Conservation (phyloP, 2,329 filamentous ascomycete genomes). For the Fusarium drepaniforme region DNA sequence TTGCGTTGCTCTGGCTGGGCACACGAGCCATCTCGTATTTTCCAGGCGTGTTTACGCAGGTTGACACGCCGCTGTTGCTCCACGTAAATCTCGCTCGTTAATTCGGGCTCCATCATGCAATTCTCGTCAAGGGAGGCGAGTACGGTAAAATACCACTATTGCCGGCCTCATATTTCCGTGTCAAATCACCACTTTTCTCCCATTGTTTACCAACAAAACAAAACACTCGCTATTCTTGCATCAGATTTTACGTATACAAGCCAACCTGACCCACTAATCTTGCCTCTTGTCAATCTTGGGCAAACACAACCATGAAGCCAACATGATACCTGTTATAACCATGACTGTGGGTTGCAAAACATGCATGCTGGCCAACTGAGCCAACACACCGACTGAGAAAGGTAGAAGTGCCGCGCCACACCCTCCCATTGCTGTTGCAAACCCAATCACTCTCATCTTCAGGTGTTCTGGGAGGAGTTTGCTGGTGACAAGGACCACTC, state of each 20-base stretch:
- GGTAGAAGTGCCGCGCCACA: slow-evolving; percentile 1
- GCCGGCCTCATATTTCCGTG: neutral
- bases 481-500: neutral
- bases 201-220: neutral
- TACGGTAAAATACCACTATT: neutral
- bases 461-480: neutral
- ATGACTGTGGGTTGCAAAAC: neutral
- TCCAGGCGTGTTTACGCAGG: neutral
- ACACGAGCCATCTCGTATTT: slow-evolving; percentile 2
- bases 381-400: neutral
- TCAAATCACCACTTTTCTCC: neutral
- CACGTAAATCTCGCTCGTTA: slow-evolving; percentile 1
- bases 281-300: slow-evolving; percentile 7
- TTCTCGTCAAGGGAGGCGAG: neutral
- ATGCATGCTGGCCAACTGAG: neutral
- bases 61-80: neutral
- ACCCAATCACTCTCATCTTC: neutral
- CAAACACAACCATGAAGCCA: slow-evolving; percentile 1
- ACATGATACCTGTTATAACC: neutral
- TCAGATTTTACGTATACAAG: neutral
- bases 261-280: neutral
- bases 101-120: neutral
- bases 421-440: neutral
- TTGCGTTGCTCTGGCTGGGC: neutral
- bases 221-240: neutral